Evolutionary conservation across 2,329 filamentous ascomycete genomes (phyloP), one percentile per base, ranked within the genome.

Genomic region (Diaporthe caulivora): DNA sequence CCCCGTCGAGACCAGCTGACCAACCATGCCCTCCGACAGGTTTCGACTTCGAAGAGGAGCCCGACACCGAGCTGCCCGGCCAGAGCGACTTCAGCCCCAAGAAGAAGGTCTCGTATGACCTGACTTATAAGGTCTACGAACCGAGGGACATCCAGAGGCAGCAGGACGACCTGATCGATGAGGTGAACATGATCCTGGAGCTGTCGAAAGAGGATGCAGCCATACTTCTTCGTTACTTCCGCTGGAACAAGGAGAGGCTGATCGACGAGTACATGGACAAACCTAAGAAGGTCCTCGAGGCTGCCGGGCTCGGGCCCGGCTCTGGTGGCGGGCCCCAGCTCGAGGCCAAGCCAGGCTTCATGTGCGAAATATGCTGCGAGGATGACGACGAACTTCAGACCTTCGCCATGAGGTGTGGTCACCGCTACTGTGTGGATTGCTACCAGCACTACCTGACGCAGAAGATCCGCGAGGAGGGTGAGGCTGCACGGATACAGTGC

Each of bases 231-330:
- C 93, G 97, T 60, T 91, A 97, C 83, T 94, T 94, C 78, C 90
- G 95, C 80, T 99, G 97, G 97, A 98, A 98, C 83, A 97, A 98
- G 82, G 97, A 99, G 81, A 92, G 94, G 51, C 83, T 99, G 77
- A 95, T 98, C 72, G 97, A 99, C 80, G 92, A 95, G 76, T 98
- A 98, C 83, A 98, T 99, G 95, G 96, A 99, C 76, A 90, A 90
- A 67, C 92, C 93, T 4, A 91, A 93, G 74, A 90, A 93, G 79
- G 91, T 97, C 2, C 86, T 98, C 44, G 95, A 98, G 79, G 92
- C 92, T 75, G 95, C 96, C 18, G 97, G 97, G 0, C 85, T 99
- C 40, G 93, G 92, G 47, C 89, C 92, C 71, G 90, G 87, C 74
- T 87, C 89, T n/a, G 84, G 85, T 1, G 85, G 85, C 15, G 87